Evolutionary conservation across 306 rosid genomes (phyloP).

Genomic region (Trifolium subterraneum): DNA sequence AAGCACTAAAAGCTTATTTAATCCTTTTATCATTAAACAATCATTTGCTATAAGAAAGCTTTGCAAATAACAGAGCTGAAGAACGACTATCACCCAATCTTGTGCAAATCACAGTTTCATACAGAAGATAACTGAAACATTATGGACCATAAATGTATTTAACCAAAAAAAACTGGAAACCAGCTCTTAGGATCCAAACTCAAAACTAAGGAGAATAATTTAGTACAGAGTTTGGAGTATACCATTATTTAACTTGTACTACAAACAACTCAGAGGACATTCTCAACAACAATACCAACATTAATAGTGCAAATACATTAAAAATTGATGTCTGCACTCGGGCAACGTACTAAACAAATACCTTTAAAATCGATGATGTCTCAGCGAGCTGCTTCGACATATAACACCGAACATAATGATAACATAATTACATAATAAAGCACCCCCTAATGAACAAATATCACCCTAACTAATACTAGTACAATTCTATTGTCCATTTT

Average conservation of each 20-base stretch:
- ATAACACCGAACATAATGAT: conserved; percentile 49
- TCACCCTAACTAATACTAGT: not conserved
- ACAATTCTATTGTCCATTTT: conserved; percentile 38
- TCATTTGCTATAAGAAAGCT: too few species aligned
- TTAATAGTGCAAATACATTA: conserved; percentile 38
- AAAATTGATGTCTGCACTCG: conserved; percentile 56
- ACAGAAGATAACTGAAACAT: too few species aligned
- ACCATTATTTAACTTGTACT: not conserved
- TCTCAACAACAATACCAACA: conserved; percentile 37
- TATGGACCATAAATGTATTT: too few species aligned
- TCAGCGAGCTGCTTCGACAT: conserved; percentile 91
- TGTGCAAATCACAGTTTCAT: too few species aligned
- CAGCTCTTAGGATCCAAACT: not conserved
- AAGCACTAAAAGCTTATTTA: too few species aligned
- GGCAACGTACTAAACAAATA: conserved; percentile 38
- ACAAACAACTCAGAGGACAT: conserved; percentile 35
- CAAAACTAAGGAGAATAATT: not conserved
- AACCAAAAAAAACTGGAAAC: not conserved
- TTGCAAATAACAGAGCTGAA: too few species aligned
- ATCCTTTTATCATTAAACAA: too few species aligned
- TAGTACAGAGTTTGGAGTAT: not conserved
- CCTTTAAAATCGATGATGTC: conserved; percentile 62
- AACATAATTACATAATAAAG: conserved; percentile 52
- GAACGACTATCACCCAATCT: too few species aligned
- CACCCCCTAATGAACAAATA: conserved; percentile 36